These are phyloP conservation scores for Polychytrium aggregatum DNA, from an alignment of 192 early-diverging fungal species.

Conservation along the genomic window DNA sequence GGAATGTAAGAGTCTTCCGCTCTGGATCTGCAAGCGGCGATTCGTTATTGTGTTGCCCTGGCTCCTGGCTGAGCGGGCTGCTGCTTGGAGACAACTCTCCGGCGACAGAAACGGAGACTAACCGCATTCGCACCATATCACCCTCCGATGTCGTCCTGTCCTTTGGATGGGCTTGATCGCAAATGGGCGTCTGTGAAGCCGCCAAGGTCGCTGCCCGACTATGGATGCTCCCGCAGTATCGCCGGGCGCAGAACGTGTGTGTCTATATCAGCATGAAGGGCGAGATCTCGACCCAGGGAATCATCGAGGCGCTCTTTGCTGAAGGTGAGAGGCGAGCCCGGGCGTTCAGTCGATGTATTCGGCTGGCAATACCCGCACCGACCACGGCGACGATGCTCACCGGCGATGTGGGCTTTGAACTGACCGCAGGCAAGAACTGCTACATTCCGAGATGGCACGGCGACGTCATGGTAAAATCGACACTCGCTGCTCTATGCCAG, in stretches of 20 bases:
- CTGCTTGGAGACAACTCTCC: too few species aligned
- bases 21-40: too few species aligned
- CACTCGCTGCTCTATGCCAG: neutral
- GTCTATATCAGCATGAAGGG: constrained; percentile 17
- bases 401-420: neutral
- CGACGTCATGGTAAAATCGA: constrained; percentile 12
- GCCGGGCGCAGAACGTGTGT: neutral
- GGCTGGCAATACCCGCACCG: neutral
- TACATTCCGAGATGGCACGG: constrained; percentile 19
- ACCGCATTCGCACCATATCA: too few species aligned
- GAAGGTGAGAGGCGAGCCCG: constrained; percentile 2
- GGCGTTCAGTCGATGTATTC: neutral
- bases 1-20: too few species aligned
- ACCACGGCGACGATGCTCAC: neutral
- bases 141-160: too few species aligned
- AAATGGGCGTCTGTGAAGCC: too few species aligned
- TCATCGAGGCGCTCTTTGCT: constrained; percentile 12
- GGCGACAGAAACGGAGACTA: too few species aligned
- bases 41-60: too few species aligned
- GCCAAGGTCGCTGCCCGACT: too few species aligned
- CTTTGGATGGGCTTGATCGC: too few species aligned
- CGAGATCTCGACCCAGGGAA: constrained; percentile 10
- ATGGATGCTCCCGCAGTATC: too few species aligned
- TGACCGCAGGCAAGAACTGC: constrained; percentile 9
- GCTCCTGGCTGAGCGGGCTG: too few species aligned